These are phyloP conservation scores for Xylaria cubensis DNA, from an alignment of 495 filamentous ascomycete species.

Conservation along the genomic window DNA sequence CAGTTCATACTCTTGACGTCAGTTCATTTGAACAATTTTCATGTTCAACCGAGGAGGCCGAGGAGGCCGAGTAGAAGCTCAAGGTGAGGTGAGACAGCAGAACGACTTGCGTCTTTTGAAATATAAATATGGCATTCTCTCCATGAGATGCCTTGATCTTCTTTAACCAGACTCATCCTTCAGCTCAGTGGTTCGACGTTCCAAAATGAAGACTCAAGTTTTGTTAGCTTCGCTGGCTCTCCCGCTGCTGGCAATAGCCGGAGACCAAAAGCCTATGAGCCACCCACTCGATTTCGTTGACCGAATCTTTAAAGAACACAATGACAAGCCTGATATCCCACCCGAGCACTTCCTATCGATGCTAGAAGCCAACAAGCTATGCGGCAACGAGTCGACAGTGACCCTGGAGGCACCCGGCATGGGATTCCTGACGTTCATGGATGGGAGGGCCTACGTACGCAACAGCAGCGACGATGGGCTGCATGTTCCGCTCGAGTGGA, in stretches of 20 bases:
- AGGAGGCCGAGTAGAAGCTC: background rate
- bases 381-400: conserved; percentile 4
- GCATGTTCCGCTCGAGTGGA: conserved; percentile 2
- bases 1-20: background rate
- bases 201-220: background rate
- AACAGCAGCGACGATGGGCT: background rate
- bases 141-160: background rate
- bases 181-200: background rate
- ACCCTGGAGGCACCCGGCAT: background rate
- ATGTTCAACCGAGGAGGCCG: background rate
- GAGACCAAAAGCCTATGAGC: background rate
- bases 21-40: background rate
- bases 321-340: background rate
- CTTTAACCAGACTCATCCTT: background rate
- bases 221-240: background rate
- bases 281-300: conserved; percentile 1
- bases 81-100: background rate
- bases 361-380: conserved; percentile 6
- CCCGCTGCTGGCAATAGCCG: background rate
- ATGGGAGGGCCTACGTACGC: background rate
- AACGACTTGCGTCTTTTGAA: background rate
- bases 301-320: background rate
- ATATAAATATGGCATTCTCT: background rate
- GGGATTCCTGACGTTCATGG: background rate
- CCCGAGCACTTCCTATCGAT: background rate